These are phyloP conservation scores for Eremothecium sinecaudum DNA, from an alignment of 1,139 yeast genomes.

Conservation along the genomic window DNA sequence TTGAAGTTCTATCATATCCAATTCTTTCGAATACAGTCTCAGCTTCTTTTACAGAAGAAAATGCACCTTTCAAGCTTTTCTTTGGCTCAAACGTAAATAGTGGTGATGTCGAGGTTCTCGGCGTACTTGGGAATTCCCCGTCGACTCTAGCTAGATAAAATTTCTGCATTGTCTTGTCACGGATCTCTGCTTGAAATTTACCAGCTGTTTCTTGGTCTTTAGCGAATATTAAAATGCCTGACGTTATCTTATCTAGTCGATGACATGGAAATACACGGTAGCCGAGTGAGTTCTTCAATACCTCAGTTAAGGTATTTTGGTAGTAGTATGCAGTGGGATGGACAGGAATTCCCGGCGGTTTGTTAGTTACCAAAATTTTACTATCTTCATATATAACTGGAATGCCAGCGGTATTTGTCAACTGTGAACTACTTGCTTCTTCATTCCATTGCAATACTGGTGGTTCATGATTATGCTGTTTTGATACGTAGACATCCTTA, in stretches of 20 bases:
- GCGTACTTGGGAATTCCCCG: conserved; percentile 47
- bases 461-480: conserved; percentile 57
- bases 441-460: conserved; percentile 34
- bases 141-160: conserved; percentile 52
- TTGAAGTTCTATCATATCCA: conserved; percentile 24
- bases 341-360: conserved; percentile 71
- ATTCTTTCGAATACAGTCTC: conserved; percentile 35
- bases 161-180: conserved; percentile 35
- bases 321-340: conserved; percentile 67
- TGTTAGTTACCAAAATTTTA: conserved; percentile 50
- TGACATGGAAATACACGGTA: conserved; percentile 49
- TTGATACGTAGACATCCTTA: conserved; percentile 43
- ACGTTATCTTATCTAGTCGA: conserved; percentile 63
- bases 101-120: conserved; percentile 46
- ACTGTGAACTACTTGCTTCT: conserved; percentile 15
- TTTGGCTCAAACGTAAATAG: conserved; percentile 67
- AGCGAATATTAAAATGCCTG: conserved; percentile 60
- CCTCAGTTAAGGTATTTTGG: conserved; percentile 53
- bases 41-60: conserved; percentile 32
- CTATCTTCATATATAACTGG: conserved; percentile 41
- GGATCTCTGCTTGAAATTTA: conserved; percentile 37
- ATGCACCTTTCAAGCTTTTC: conserved; percentile 27
- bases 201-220: conserved; percentile 40
- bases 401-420: conserved; percentile 24
- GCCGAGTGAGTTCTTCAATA: conserved; percentile 35